Percentiles rank a stretch among this genome's conserved stretches.
These are phyloP conservation scores for Kwoniella pini DNA, from an alignment of 768 basidiomycete genomes.

Conservation along the genomic window DNA sequence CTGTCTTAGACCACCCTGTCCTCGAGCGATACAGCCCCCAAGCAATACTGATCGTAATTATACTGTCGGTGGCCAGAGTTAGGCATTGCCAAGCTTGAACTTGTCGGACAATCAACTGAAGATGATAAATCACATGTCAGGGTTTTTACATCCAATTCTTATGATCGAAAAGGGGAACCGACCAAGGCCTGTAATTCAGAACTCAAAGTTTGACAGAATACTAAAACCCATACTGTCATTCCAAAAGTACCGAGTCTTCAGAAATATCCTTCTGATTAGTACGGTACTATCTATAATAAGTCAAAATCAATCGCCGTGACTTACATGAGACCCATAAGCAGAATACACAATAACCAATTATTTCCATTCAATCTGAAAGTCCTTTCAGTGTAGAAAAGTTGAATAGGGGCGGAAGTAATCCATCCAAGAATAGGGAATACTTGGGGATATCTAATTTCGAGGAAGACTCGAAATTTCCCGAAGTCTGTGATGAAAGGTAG, in stretches of 20 bases:
- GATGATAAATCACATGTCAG: neutral
- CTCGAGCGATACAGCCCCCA: conserved; percentile 14
- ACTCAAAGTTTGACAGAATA: neutral
- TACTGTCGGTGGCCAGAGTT: conserved; percentile 3
- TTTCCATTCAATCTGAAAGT: conserved; percentile 3
- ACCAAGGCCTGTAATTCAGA: conserved; percentile 3
- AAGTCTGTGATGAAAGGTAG: conserved; percentile 3
- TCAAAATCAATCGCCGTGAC: neutral
- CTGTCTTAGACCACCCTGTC: conserved; percentile 20
- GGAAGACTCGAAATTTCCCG: conserved; percentile 1
- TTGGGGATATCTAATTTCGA: conserved; percentile 3
- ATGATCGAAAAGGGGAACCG: too few species aligned
- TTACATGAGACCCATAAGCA: conserved; percentile 8
- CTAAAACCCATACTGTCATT: conserved; percentile 8
- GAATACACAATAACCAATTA: neutral
- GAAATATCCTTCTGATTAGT: neutral
- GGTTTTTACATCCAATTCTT: neutral
- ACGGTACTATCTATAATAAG: neutral
- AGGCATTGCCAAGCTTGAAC: conserved; percentile 7
- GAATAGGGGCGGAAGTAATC: conserved; percentile 5
- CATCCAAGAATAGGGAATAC: conserved; percentile 2
- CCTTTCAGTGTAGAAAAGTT: conserved; percentile 14
- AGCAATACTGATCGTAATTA: conserved; percentile 15
- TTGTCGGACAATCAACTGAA: neutral
- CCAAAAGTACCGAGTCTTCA: neutral